Conservation (phyloP, 352 stramenopile genomes). For the Hyaloperonospora arabidopsidis region DNA sequence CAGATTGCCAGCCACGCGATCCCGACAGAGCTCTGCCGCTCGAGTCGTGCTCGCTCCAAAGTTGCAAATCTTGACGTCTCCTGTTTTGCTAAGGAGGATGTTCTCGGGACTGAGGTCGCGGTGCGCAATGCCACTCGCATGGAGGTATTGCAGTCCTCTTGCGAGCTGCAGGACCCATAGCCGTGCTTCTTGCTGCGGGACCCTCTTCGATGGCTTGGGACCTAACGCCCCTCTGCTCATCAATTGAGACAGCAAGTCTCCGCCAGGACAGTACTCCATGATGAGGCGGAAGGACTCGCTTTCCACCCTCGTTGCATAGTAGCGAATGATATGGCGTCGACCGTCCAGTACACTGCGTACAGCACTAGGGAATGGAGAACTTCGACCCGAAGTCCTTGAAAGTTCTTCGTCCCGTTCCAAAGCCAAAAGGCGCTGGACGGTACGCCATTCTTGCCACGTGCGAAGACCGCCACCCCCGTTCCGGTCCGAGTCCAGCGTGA, state of each 20-base stretch:
- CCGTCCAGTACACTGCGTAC: constrained; percentile 17
- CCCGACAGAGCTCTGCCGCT: constrained; percentile 26
- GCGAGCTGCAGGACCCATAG: constrained; percentile 29
- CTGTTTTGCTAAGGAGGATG: constrained; percentile 36
- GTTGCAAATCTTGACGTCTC: constrained; percentile 49
- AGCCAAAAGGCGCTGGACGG: constrained; percentile 25
- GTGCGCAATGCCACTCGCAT: constrained; percentile 41
- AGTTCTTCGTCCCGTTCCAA: constrained; percentile 20
- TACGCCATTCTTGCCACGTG: constrained; percentile 36
- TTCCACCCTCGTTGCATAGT: constrained; percentile 36
- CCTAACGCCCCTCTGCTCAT: constrained; percentile 14
- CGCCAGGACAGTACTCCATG: constrained; percentile 51
- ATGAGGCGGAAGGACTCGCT: constrained; percentile 40
- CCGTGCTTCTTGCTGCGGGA: constrained; percentile 37
- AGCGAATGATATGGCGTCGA: constrained; percentile 41
- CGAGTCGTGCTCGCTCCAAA: constrained; percentile 50
- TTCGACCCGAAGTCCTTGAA: constrained; percentile 2
- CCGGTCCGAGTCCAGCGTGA: constrained; percentile 30
- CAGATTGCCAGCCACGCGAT: constrained; percentile 55
- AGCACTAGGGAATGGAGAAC: constrained; percentile 2
- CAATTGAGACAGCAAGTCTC: constrained; percentile 46
- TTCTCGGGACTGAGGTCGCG: constrained; percentile 60
- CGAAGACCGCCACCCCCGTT: constrained; percentile 28
- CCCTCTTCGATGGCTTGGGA: constrained; percentile 6
- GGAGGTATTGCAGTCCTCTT: constrained; percentile 39